Percentiles rank a stretch among this genome's conserved stretches.
phyloP scores from a whole-genome alignment of 768 basidiomycete species.

The Pulveroboletus sp. region DNA sequence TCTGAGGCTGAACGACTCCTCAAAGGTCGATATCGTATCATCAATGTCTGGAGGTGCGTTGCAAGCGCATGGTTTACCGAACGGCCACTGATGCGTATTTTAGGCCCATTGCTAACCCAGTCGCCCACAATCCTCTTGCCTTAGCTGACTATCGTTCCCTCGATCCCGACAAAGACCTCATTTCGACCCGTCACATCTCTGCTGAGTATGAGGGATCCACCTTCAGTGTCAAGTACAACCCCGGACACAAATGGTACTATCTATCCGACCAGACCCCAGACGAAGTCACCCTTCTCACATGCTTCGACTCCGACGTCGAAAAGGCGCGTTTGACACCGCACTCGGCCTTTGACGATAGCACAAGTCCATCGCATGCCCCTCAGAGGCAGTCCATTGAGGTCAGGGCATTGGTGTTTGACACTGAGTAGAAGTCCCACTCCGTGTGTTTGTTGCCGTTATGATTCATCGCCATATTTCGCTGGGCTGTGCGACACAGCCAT shows the following conservation, averaged over 20 bases:
- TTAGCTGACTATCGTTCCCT: slow-evolving; percentile 38
- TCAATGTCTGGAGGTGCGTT: slow-evolving; percentile 42
- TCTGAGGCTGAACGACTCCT: slow-evolving; percentile 40
- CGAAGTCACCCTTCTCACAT: slow-evolving; percentile 42
- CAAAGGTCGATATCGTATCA: slow-evolving; percentile 38
- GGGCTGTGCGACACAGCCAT: not conserved
- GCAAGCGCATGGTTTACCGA: too few relatives aligned
- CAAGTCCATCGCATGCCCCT: slow-evolving; percentile 32
- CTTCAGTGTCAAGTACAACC: slow-evolving; percentile 34
- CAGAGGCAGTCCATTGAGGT: slow-evolving; percentile 43
- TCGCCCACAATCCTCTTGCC: slow-evolving; percentile 38
- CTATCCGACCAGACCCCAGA: slow-evolving; percentile 36
- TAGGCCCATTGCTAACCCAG: slow-evolving; percentile 36
- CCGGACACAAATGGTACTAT: slow-evolving; percentile 38
- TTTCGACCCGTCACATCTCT: slow-evolving; percentile 35
- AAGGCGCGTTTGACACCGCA: slow-evolving; percentile 41
- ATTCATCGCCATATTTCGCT: not conserved
- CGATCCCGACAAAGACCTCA: slow-evolving; percentile 34
- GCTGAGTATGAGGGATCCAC: slow-evolving; percentile 32
- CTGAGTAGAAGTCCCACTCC: slow-evolving; percentile 22
- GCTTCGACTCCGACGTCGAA: slow-evolving; percentile 40
- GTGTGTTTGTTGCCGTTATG: not conserved
- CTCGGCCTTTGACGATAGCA: slow-evolving; percentile 36
- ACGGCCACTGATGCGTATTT: not conserved
- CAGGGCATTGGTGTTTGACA: slow-evolving; percentile 40